Percentiles rank a stretch among this genome's conserved stretches.
phyloP scores from a whole-genome alignment of 2,329 filamentous ascomycete species.

The Phyllosticta citribraziliensis region DNA sequence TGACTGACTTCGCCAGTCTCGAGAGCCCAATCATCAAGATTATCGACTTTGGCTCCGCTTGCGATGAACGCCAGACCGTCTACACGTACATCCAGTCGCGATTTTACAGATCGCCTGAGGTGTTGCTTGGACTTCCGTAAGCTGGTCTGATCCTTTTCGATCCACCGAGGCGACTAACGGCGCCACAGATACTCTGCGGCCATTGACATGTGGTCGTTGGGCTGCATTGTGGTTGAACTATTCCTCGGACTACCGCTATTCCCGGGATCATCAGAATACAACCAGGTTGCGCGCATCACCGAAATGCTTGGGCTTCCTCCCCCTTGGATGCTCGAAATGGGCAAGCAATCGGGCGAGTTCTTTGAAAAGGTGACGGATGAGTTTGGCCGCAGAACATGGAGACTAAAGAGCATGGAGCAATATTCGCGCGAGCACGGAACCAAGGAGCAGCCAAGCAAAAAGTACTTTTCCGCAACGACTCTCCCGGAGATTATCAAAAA shows the following conservation, averaged over 20 bases:
- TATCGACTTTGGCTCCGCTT: conserved; percentile 97
- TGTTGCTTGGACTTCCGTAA: conserved; percentile 77
- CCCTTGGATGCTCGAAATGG: conserved; percentile 99
- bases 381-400: conserved; percentile 81
- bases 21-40: conserved; percentile 99
- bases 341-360: conserved; percentile 94
- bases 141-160: conserved; percentile 14
- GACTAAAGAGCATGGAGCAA: conserved; percentile 94
- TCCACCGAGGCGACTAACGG: neutral
- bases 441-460: conserved; percentile 98
- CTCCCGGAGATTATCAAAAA: conserved; percentile 95
- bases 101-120: conserved; percentile 95
- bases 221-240: conserved; percentile 95
- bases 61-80: conserved; percentile 94
- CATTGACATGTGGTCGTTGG: conserved; percentile 99
- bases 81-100: conserved; percentile 99
- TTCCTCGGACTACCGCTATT: conserved; percentile 92
- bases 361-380: conserved; percentile 91
- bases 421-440: conserved; percentile 92
- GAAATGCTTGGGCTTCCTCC: conserved; percentile 96
- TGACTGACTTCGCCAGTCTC: conserved; percentile 42
- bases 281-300: conserved; percentile 91
- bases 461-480: conserved; percentile 93
- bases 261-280: conserved; percentile 96
- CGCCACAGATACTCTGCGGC: conserved; percentile 74